Conservation (phyloP, 108 stramenopile genomes). For the Cyclotella cryptica region DNA sequence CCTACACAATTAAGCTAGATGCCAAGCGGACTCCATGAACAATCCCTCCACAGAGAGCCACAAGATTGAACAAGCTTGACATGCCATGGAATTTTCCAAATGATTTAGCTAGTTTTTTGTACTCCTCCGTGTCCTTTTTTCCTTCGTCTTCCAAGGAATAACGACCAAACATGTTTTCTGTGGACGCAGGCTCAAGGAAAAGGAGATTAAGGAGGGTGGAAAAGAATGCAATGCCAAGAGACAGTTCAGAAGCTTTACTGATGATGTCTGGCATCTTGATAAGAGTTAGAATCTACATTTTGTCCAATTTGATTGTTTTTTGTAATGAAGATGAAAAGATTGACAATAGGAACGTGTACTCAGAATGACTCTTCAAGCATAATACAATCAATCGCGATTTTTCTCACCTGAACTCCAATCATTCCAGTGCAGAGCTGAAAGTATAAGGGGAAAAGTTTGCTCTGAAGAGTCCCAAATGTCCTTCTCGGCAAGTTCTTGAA, state of each 20-base stretch:
- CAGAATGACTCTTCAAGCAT: not conserved
- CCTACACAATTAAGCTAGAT: constrained; percentile 46
- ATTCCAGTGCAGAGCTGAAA: constrained; percentile 65
- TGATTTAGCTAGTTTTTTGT: constrained; percentile 61
- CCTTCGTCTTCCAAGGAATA: constrained; percentile 65
- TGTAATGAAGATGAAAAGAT: not conserved
- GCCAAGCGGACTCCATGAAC: constrained; percentile 63
- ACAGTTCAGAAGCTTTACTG: constrained; percentile 51
- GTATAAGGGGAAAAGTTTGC: constrained; percentile 83
- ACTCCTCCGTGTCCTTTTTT: constrained; percentile 63
- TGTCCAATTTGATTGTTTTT: not conserved
- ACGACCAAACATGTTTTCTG: constrained; percentile 64
- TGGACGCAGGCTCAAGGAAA: constrained; percentile 69
- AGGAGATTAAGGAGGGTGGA: constrained; percentile 72
- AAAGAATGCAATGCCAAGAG: constrained; percentile 62
- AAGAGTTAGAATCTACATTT: constrained; percentile 49
- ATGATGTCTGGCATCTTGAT: constrained; percentile 47
- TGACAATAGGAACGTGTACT: not conserved
- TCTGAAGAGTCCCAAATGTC: constrained; percentile 83
- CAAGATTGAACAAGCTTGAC: constrained; percentile 69
- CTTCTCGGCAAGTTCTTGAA: constrained; percentile 86
- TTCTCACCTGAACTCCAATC: constrained; percentile 62
- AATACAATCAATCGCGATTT: not conserved
- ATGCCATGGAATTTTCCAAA: constrained; percentile 87
- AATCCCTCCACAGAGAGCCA: constrained; percentile 68